phyloP scores from a whole-genome alignment of 768 basidiomycete genomes.

The Royoungia palumana region DNA sequence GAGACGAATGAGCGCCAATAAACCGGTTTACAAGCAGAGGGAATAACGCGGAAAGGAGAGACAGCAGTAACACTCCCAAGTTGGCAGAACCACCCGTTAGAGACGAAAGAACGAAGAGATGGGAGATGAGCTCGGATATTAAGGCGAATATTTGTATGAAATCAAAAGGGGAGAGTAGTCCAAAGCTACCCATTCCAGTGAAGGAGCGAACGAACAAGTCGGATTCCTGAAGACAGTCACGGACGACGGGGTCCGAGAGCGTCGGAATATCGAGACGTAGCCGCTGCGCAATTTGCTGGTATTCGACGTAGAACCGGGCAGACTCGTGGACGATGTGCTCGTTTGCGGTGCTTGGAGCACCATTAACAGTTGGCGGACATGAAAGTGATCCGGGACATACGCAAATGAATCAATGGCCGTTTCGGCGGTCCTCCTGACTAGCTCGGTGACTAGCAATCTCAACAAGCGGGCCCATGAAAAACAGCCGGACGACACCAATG shows the following conservation, averaged over 20 bases:
- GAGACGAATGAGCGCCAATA: slow-evolving; percentile 37
- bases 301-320: slow-evolving; percentile 71
- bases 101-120: slow-evolving; percentile 64
- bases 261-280: slow-evolving; percentile 77
- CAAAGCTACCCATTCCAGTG: slow-evolving; percentile 68
- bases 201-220: slow-evolving; percentile 84
- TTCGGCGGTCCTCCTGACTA: slow-evolving; percentile 61
- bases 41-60: slow-evolving; percentile 56
- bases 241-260: slow-evolving; percentile 65
- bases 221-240: slow-evolving; percentile 81
- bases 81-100: slow-evolving; percentile 55
- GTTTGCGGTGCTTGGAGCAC: slow-evolving; percentile 53
- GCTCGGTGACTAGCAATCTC: slow-evolving; percentile 57
- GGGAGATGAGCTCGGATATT: slow-evolving; percentile 67
- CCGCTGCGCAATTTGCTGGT: slow-evolving; percentile 74
- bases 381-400: slow-evolving; percentile 45
- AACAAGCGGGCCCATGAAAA: slow-evolving; percentile 68
- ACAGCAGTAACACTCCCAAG: slow-evolving; percentile 55
- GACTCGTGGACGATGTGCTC: slow-evolving; percentile 72
- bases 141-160: slow-evolving; percentile 71
- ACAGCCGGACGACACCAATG: slow-evolving; percentile 62
- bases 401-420: slow-evolving; percentile 66
- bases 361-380: slow-evolving; percentile 7
- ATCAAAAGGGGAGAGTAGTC: slow-evolving; percentile 76
- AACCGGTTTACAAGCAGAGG: slow-evolving; percentile 58